A percentile compares a stretch with the other conserved stretches of the same genome.
These are phyloP conservation scores for Dovyalis caffra DNA, from an alignment of 345 rosid species.

Conservation along the genomic window DNA sequence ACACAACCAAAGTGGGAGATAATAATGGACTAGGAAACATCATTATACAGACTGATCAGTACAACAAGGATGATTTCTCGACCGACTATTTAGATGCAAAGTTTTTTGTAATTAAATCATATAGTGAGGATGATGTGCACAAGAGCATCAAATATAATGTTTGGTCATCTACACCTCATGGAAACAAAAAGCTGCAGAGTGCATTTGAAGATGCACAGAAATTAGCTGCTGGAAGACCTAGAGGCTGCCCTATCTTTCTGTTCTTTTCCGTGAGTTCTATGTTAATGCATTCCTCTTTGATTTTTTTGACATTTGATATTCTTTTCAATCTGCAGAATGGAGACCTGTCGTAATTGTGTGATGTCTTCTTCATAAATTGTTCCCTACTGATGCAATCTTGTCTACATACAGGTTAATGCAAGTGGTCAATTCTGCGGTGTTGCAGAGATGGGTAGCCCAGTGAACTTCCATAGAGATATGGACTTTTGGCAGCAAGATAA, in stretches of 20 bases:
- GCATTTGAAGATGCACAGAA: conserved; percentile 79
- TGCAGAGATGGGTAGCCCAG: conserved; percentile 93
- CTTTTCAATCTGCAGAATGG: not conserved
- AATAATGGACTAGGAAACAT: conserved; percentile 60
- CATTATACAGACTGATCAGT: conserved; percentile 56
- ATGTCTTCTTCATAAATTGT: not conserved
- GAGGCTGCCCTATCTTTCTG: conserved; percentile 71
- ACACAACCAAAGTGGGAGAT: conserved; percentile 58
- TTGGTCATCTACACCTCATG: conserved; percentile 95
- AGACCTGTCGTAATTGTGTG: not conserved
- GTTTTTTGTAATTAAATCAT: conserved; percentile 89
- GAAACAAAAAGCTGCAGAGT: conserved; percentile 86
- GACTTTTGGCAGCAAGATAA: conserved; percentile 99
- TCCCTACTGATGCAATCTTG: conserved; percentile 17
- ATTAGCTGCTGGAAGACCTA: conserved; percentile 45
- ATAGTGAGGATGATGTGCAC: conserved; percentile 98
- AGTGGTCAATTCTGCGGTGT: conserved; percentile 97
- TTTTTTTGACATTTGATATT: not conserved
- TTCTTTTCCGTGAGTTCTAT: conserved; percentile 78
- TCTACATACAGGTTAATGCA: conserved; percentile 73
- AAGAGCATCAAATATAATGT: conserved; percentile 91
- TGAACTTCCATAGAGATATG: conserved; percentile 76
- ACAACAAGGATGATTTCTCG: conserved; percentile 71
- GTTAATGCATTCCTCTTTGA: not conserved
- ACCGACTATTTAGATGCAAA: conserved; percentile 58